Evolutionary conservation across 805 yeast species (phyloP).

Genomic region (Metschnikowia orientalis): DNA sequence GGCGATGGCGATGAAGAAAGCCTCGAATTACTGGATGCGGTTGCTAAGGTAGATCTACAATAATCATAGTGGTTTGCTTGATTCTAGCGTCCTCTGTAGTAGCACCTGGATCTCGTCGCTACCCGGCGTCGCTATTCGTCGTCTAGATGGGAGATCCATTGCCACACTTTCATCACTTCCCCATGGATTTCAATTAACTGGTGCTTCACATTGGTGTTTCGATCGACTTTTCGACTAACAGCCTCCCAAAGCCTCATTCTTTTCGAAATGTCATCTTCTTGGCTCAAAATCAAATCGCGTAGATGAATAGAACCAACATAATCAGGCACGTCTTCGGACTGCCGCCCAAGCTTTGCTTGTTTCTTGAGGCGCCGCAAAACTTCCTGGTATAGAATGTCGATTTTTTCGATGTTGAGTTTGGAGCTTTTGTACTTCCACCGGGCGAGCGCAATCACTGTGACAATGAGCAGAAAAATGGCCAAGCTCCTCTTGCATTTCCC

Average conservation of each 20-base stretch:
- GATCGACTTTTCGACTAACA: constrained; percentile 54
- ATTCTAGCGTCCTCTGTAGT: neutral
- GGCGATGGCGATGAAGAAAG: constrained; percentile 51
- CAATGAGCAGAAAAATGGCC: constrained; percentile 13
- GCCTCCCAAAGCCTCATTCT: constrained; percentile 51
- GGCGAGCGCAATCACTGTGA: constrained; percentile 18
- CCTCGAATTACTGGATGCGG: constrained; percentile 17
- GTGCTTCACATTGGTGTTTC: constrained; percentile 59
- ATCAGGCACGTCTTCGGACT: constrained; percentile 28
- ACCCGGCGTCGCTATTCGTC: too few relatives aligned
- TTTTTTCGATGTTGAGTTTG: constrained; percentile 35
- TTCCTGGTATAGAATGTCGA: constrained; percentile 44
- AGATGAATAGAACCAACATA: constrained; percentile 69
- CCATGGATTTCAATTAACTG: constrained; percentile 73
- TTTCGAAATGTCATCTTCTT: constrained; percentile 33
- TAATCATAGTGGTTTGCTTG: neutral
- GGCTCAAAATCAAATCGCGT: constrained; percentile 55
- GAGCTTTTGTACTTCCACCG: constrained; percentile 33
- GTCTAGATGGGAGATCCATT: constrained; percentile 51
- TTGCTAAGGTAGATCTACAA: constrained; percentile 16
- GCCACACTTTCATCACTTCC: constrained; percentile 83
- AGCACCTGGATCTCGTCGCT: too few relatives aligned
- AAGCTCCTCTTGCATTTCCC: constrained; percentile 21
- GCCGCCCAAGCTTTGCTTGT: constrained; percentile 35
- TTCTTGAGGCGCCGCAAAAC: constrained; percentile 48